A percentile compares a stretch with the other conserved stretches of the same genome.
phyloP scores from a whole-genome alignment of 1,284 basidiomycete genomes.

The Macrocystidia cucumis region DNA sequence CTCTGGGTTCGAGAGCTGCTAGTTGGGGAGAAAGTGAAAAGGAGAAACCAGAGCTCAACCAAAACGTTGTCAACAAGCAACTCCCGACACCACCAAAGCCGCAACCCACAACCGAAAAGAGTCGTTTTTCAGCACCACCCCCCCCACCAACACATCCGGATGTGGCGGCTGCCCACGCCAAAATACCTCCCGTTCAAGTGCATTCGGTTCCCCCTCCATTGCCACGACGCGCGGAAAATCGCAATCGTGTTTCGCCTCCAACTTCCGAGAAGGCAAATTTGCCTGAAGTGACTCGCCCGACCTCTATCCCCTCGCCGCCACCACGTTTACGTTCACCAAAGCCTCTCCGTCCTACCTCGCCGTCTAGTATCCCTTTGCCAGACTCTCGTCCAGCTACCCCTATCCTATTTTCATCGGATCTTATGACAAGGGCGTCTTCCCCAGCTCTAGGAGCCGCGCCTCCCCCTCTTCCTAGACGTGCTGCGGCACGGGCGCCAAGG shows the following conservation, averaged over 20 bases:
- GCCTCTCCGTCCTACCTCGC: slow-evolving; percentile 12
- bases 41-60: slow-evolving; percentile 22
- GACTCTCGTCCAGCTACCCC: slow-evolving; percentile 37
- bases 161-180: slow-evolving; percentile 5
- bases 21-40: slow-evolving; percentile 38
- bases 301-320: not conserved
- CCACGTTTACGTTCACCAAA: not conserved
- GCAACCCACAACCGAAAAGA: slow-evolving; percentile 3
- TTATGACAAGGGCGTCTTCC: slow-evolving; percentile 19
- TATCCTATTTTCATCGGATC: slow-evolving; percentile 8
- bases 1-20: slow-evolving; percentile 42
- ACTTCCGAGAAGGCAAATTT: not conserved
- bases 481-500: slow-evolving; percentile 29
- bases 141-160: slow-evolving; percentile 10
- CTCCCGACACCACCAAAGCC: slow-evolving; percentile 6
- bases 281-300: not conserved
- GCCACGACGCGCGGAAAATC: slow-evolving; percentile 27
- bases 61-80: slow-evolving; percentile 2
- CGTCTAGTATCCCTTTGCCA: slow-evolving; percentile 31
- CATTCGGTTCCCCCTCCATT: slow-evolving; percentile 21
- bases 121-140: slow-evolving; percentile 12
- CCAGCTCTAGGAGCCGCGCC: slow-evolving; percentile 25
- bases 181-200: slow-evolving; percentile 8
- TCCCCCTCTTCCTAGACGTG: slow-evolving; percentile 50
- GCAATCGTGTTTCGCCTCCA: slow-evolving; percentile 13